phyloP scores from a whole-genome alignment of 192 early-diverging fungal species.

The Gryganskiella cystojenkinii region DNA sequence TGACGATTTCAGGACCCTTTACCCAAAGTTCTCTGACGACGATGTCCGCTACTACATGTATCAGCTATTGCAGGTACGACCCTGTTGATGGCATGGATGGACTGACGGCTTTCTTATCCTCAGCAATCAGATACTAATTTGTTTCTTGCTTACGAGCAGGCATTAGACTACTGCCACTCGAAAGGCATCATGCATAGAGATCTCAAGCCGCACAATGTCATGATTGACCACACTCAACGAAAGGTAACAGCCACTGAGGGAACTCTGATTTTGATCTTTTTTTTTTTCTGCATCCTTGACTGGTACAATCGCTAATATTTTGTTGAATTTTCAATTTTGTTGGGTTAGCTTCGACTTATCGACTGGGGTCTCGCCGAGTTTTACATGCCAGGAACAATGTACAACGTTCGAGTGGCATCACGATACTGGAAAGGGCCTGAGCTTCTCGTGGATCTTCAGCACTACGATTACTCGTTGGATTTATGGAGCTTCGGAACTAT shows the following conservation, averaged over 20 bases:
- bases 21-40: conserved; percentile 92
- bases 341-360: conserved; percentile 92
- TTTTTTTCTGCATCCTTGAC: neutral
- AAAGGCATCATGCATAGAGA: conserved; percentile 99
- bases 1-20: conserved; percentile 94
- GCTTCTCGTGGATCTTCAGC: conserved; percentile 95
- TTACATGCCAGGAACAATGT: conserved; percentile 95
- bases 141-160: conserved; percentile 56
- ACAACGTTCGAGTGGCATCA: conserved; percentile 99
- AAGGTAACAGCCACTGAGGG: conserved; percentile 58
- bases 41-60: conserved; percentile 97
- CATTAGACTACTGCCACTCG: conserved; percentile 96
- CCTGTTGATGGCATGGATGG: neutral
- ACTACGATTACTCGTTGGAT: conserved; percentile 98
- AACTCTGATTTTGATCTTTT: no score
- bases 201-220: conserved; percentile 98
- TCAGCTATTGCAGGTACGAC: conserved; percentile 87
- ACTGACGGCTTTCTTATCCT: no score
- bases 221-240: conserved; percentile 97
- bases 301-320: neutral
- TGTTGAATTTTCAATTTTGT: neutral
- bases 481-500: conserved; percentile 99
- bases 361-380: conserved; percentile 99
- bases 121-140: no score
- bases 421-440: conserved; percentile 99